Percentiles rank a stretch among this genome's conserved stretches.
phyloP scores from a whole-genome alignment of 345 rosid genomes.

The Aquilaria malaccensis region DNA sequence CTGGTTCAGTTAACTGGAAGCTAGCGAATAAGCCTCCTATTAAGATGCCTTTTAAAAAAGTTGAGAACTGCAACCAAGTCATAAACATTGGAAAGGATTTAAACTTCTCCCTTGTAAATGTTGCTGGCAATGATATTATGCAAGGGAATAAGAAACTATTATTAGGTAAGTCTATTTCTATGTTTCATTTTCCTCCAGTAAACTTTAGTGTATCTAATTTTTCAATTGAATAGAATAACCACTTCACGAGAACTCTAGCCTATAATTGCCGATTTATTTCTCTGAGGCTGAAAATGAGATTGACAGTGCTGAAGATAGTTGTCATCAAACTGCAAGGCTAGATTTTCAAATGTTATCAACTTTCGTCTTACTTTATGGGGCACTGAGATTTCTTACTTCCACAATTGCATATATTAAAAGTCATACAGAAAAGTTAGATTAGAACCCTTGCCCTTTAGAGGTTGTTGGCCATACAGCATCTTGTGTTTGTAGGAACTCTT shows the following conservation, averaged over 20 bases:
- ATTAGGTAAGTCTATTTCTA: conserved; percentile 37
- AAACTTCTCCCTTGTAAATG: conserved; percentile 86
- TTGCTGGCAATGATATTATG: conserved; percentile 92
- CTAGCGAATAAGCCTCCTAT: conserved; percentile 80
- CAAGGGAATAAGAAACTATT: conserved; percentile 90
- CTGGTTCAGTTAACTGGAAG: conserved; percentile 81
- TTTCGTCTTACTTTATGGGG: too few species aligned
- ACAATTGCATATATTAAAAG: too few species aligned
- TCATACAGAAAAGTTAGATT: too few species aligned
- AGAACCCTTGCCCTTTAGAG: too few species aligned
- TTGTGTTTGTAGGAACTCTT: too few species aligned
- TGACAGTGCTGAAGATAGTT: too few species aligned
- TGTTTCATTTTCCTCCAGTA: neutral
- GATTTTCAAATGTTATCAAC: too few species aligned
- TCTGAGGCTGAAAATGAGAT: too few species aligned
- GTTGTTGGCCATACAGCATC: too few species aligned
- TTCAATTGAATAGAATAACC: neutral
- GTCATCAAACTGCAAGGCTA: too few species aligned
- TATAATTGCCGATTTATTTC: too few species aligned
- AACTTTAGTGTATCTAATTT: neutral
- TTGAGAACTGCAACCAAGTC: conserved; percentile 87
- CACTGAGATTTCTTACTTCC: too few species aligned
- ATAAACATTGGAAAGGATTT: conserved; percentile 69
- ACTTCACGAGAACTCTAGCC: neutral
- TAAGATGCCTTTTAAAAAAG: conserved; percentile 86